Base-by-base conservation (phyloP, 164 flowering plant genomes). In the Akebia trifoliata region DNA sequence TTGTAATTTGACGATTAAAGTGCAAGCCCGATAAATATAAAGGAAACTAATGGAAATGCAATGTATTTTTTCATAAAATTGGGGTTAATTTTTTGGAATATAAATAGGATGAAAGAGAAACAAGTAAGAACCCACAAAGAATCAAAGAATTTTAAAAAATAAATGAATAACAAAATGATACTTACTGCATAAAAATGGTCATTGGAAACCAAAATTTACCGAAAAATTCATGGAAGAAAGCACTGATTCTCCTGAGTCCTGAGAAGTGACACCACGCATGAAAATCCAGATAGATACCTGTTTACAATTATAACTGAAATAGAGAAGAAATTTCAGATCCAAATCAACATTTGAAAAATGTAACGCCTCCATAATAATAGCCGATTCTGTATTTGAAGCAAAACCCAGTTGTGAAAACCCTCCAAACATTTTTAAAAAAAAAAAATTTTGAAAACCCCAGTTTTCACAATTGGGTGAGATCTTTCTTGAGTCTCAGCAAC, bases 181-280 rank as follows among this genome's bases (percentile, higher is more conserved):
- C 59, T 73, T 66, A 78, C 49, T 54, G 49, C 63, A 64, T 57
- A 51, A 58, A 65, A 67, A 66, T 20, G 60, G 59, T 78, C 84
- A 76, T 79, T 77, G 85, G 84, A 82, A 77, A 76, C 89, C 81
- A 40, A 67, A 64, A 72, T 53, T 38, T 61, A 75, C 74, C 64
- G 25, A 51, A 45, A 72, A 54, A 14, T 46, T 78, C 83, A 79
- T 72, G 44, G 36, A 56, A 48, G 67, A 59, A 77, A 60, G 65
- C 66, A 52, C 35, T 54, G 54, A 60, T 61, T 56, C 54, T 54
- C 58, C 57, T 42, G 70, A 62, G 52, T n/a, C 57, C 55, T 12
- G 46, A 59, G 45, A 40, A 56, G 17, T 29, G 50, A 68, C 43
- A 48, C 50, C 68, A 57, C 25, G 28, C 43, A 62, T 12, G 51